phyloP scores from a whole-genome alignment of 805 yeast genomes.

The Maudiozyma serrabonitensis region DNA sequence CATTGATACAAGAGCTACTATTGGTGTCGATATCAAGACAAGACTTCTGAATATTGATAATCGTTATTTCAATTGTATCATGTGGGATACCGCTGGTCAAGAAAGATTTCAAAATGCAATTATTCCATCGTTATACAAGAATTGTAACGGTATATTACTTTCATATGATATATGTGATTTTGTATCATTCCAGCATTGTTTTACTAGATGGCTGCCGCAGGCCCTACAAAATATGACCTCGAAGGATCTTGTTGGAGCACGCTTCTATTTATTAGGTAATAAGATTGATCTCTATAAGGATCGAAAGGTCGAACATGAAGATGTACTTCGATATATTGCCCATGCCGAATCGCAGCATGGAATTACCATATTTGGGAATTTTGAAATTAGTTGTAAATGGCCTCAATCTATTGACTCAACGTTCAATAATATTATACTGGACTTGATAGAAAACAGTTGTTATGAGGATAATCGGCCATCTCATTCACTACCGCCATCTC shows the following conservation, averaged over 20 bases:
- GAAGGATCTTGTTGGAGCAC: conserved; percentile 23
- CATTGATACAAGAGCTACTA: conserved; percentile 32
- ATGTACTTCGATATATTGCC: conserved; percentile 29
- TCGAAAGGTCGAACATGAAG: conserved; percentile 33
- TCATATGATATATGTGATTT: conserved; percentile 36
- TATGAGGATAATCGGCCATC: conserved; percentile 18
- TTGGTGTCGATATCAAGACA: conserved; percentile 40
- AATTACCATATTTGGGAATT: conserved; percentile 33
- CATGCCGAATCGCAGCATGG: conserved; percentile 25
- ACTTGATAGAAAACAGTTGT: conserved; percentile 33
- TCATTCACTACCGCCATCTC: not conserved
- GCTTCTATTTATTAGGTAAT: conserved; percentile 39
- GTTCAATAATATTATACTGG: conserved; percentile 32
- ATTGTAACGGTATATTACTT: conserved; percentile 37
- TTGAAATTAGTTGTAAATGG: conserved; percentile 40
- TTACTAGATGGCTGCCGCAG: conserved; percentile 36
- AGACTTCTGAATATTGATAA: conserved; percentile 35
- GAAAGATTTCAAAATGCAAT: conserved; percentile 38
- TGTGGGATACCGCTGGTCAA: conserved; percentile 47
- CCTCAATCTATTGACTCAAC: conserved; percentile 31
- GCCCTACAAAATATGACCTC: conserved; percentile 28
- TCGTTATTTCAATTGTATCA: conserved; percentile 33
- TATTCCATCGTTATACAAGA: conserved; percentile 37
- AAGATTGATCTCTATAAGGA: conserved; percentile 32
- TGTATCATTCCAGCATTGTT: conserved; percentile 30